Base-by-base conservation (phyloP, 179 eudicot genomes). In the Beta lomatogona region DNA sequence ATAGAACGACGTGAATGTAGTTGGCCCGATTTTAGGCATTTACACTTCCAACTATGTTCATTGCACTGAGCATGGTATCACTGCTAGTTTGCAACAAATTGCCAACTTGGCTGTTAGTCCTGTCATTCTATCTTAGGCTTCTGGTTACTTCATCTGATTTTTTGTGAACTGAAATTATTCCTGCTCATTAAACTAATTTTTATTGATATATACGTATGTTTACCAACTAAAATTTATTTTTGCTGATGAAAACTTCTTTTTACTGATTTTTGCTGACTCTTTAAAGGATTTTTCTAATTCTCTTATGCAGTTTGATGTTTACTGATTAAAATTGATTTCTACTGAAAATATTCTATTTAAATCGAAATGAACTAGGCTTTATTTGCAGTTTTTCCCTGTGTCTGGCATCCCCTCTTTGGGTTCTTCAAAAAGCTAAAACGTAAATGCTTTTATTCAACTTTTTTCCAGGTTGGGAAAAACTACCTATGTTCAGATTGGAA, bases 401-500 rank as follows among this genome's bases (percentile, higher is more conserved):
- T 45, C 76, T 50, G 19, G 36, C 6, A 8, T 76, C 55, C 48
- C 21, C 5, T 73, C 1, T 16, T 16, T n/a, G 19, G 9, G 28
- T 72, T 50, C 4, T 72, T 13, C 22, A 21, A 64, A 63, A 73
- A 45, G 21, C 57, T 73, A 41, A 52, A 36, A 36, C 41, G 41
- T 36, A 36, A 36, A 36, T 36, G 41, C 1, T 36, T 36, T 36
- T 36, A 36, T 36, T 2, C 41, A 36, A 36, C 41, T 36, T 2
- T 36, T 36, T 68, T 81, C 21, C 87, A 96, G 99, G 98, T 96
- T 46, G 99, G 99, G 48, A 94, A 88, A 82, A 91, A 92, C 89
- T 94, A 94, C 86, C 85, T 96, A 71, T 87, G 91, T 84, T 65
- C 92, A 12, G 99, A 96, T 73, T 94, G 99, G 99, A 96, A 96